Base-by-base conservation (phyloP, 176 grass and related monocot species). In the Pontederia paniculata region DNA sequence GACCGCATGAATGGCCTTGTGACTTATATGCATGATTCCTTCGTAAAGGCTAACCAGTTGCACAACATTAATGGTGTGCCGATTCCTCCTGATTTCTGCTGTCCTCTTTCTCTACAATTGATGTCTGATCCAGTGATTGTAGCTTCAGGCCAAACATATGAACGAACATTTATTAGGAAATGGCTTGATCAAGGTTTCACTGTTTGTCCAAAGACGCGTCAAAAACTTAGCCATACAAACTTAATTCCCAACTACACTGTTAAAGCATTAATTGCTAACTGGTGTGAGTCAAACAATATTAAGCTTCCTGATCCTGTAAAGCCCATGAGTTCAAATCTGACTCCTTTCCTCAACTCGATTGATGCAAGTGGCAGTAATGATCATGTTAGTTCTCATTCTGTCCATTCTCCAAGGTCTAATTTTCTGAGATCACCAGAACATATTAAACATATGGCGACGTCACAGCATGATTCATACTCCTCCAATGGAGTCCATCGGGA, bases 241-340 rank as follows among this genome's bases (percentile, higher is more conserved):
- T 82, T 98, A 80, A 98, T 98, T 79, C 94, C 94, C 28, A 98
- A 98, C 59, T 98, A 98, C 69, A 98, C 94, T 17, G 94, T 98
- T 50, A 98, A 98, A 76, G 86, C 87, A 42, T 76, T 98, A 73
- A 98, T 98, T 82, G 83, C 94, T 17, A 98, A 98, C 74, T 98
- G 94, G 94, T 91, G 94, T 44, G 94, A 98, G 48, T 93, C 87
- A 1, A 85, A 98, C 78, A 80, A 88, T 58, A 98, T 98, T 69
- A 93, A 53, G 68, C 84, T 98, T 54, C 94, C 87, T 52, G 87
- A 98, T 84, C 94, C 94, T 50, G 66, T 84, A 52, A 88, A 88
- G 73, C 78, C 84, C 61, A 74, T 84, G 78, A 87, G 77, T 67
- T 67, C 74, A 69, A 88, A 88, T 73, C 85, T 88, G 15, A 83